Evolutionary conservation across 2,329 filamentous ascomycete species (phyloP).

Genomic region (Lachnellula cervina): DNA sequence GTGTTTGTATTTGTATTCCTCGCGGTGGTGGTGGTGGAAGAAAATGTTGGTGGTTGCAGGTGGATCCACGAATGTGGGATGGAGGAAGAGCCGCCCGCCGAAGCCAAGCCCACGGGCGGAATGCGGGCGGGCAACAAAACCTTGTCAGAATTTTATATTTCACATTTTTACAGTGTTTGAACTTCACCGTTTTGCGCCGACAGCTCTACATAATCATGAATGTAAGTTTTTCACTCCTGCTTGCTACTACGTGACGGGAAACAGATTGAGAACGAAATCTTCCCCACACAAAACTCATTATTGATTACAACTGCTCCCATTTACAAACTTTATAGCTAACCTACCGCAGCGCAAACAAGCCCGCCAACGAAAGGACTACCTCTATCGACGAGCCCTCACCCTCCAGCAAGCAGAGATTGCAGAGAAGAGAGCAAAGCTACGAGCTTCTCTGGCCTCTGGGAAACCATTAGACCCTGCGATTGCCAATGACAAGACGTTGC

Average conservation of each 20-base stretch:
- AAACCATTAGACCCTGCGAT: conserved; percentile 78
- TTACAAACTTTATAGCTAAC: conserved; percentile 12
- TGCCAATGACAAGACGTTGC: conserved; percentile 77
- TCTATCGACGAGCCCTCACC: conserved; percentile 83
- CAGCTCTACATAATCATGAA: conserved; percentile 20
- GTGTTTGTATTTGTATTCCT: not conserved
- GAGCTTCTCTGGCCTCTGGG: conserved; percentile 80
- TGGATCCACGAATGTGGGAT: conserved; percentile 17
- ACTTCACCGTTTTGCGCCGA: too few relatives aligned
- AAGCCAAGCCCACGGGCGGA: not conserved
- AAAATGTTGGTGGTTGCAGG: not conserved
- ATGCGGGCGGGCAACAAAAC: conserved; percentile 14
- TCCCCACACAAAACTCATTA: too few relatives aligned
- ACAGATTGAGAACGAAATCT: too few relatives aligned
- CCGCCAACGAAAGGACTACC: conserved; percentile 76
- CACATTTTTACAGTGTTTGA: too few relatives aligned
- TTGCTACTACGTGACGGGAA: too few relatives aligned
- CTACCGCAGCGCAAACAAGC: conserved; percentile 60
- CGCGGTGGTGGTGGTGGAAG: not conserved
- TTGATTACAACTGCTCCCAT: not conserved
- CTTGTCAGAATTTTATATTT: conserved; percentile 4
- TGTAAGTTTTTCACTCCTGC: conserved; percentile 17
- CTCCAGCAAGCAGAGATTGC: conserved; percentile 88
- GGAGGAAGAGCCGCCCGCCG: conserved; percentile 8
- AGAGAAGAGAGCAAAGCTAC: conserved; percentile 83